These are phyloP conservation scores for Odontarrhena argentea DNA, from an alignment of 345 rosid genomes.

Conservation along the genomic window DNA sequence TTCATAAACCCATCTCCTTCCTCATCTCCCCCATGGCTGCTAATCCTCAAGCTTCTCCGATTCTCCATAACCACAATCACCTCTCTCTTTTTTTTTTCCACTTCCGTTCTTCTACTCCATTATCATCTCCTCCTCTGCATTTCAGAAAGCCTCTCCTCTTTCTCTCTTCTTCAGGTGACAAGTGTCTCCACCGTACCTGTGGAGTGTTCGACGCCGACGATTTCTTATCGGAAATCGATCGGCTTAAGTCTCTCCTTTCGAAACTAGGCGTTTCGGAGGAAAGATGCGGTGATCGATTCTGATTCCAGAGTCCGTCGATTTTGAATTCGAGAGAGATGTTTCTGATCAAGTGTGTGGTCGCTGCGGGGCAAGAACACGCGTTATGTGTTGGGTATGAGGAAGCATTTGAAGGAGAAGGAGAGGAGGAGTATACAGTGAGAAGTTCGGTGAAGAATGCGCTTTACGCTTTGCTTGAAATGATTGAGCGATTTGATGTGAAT, in stretches of 20 bases:
- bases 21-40: conserved; percentile 45
- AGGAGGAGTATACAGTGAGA: conserved; percentile 46
- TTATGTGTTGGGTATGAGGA: conserved; percentile 46
- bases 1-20: conserved; percentile 25
- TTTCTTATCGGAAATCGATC: conserved; percentile 64
- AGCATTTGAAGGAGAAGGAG: conserved; percentile 31
- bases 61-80: conserved; percentile 41
- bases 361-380: conserved; percentile 85
- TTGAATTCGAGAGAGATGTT: conserved; percentile 56
- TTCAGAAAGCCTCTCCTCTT: conserved; percentile 38
- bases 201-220: conserved; percentile 66
- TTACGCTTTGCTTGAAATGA: conserved; percentile 70
- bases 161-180: conserved; percentile 36
- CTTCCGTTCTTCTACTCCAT: conserved; percentile 27
- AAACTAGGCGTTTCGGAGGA: conserved; percentile 49
- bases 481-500: conserved; percentile 64
- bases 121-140: conserved; percentile 31
- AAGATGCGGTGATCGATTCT: conserved; percentile 46
- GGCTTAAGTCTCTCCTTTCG: conserved; percentile 60
- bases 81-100: conserved; percentile 30
- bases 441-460: conserved; percentile 65
- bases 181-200: conserved; percentile 73
- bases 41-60: conserved; percentile 39
- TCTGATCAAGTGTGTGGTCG: conserved; percentile 72
- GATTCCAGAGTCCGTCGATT: conserved; percentile 61